Conservation (phyloP, 257 asterid genomes). For the Ballota nigra region DNA sequence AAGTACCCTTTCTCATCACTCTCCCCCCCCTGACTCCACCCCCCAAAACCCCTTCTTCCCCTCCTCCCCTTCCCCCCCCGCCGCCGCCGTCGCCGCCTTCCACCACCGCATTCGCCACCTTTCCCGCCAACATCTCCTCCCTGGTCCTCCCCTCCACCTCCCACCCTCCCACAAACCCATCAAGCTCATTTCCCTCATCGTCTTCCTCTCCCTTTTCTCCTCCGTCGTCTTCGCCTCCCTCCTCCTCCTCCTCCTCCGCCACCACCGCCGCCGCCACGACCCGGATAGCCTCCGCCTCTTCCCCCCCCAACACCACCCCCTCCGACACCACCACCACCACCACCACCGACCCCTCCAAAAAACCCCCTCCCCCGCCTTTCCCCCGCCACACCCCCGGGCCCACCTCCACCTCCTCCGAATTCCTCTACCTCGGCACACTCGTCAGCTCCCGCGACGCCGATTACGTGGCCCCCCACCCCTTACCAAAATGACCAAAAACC, state of each 20-base stretch:
- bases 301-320: slow-evolving; percentile 51
- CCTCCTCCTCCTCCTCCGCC: slow-evolving; percentile 47
- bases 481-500: slow-evolving; percentile 11
- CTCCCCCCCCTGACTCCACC: slow-evolving; percentile 38
- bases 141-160: slow-evolving; percentile 69
- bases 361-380: slow-evolving; percentile 43
- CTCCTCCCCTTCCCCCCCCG: slow-evolving; percentile 46
- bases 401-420: slow-evolving; percentile 65
- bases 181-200: slow-evolving; percentile 56
- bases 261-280: slow-evolving; percentile 32
- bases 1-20: slow-evolving; percentile 60
- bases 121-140: slow-evolving; percentile 91
- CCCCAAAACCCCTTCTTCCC: slow-evolving; percentile 61
- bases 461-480: slow-evolving; percentile 13
- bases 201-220: slow-evolving; percentile 47
- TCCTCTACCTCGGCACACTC: slow-evolving; percentile 74
- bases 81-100: slow-evolving; percentile 36
- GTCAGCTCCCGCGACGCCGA: slow-evolving; percentile 53
- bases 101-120: slow-evolving; percentile 38
- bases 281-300: slow-evolving; percentile 63
- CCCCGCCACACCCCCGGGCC: slow-evolving; percentile 46
- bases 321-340: slow-evolving; percentile 39
- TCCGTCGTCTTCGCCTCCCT: slow-evolving; percentile 35
- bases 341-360: slow-evolving; percentile 35
- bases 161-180: slow-evolving; percentile 43